Evolutionary conservation across 139 green algal genomes (phyloP).

Genomic region (Micractinium conductrix): DNA sequence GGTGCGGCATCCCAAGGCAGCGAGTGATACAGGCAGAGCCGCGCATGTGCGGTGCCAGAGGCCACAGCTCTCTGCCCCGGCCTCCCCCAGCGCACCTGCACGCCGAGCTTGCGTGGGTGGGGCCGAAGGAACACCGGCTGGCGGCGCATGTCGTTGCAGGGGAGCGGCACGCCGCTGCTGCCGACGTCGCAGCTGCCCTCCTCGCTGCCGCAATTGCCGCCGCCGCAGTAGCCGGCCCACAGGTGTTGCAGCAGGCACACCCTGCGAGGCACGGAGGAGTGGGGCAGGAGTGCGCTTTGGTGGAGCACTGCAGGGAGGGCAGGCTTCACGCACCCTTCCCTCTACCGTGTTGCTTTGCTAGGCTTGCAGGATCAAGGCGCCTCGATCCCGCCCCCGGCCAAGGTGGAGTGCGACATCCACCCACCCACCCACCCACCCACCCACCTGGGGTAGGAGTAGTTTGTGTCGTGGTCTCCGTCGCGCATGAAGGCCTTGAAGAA

Average conservation of each 20-base stretch:
- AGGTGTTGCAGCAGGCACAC: slow-evolving; percentile 29
- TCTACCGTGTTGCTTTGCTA: too few relatives aligned
- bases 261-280: neutral
- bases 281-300: neutral
- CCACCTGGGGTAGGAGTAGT: slow-evolving; percentile 13
- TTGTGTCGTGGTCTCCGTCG: neutral
- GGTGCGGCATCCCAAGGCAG: neutral
- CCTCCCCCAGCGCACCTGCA: neutral
- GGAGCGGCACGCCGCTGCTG: neutral
- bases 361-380: neutral
- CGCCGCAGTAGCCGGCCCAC: neutral
- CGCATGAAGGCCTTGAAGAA: slow-evolving; percentile 35
- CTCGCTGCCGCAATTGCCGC: neutral
- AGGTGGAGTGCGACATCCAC: neutral
- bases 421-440: neutral
- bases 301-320: too few relatives aligned
- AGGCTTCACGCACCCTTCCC: too few relatives aligned
- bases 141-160: neutral
- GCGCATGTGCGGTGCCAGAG: too few relatives aligned
- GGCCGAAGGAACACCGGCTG: slow-evolving; percentile 7
- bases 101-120: neutral
- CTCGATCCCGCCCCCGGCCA: neutral
- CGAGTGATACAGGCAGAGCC: neutral
- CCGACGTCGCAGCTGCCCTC: neutral
- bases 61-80: too few relatives aligned